Evolutionary conservation across 2,329 filamentous ascomycete genomes (phyloP), one percentile per base, ranked within the genome.

Genomic region (Alternaria triticimaculans): DNA sequence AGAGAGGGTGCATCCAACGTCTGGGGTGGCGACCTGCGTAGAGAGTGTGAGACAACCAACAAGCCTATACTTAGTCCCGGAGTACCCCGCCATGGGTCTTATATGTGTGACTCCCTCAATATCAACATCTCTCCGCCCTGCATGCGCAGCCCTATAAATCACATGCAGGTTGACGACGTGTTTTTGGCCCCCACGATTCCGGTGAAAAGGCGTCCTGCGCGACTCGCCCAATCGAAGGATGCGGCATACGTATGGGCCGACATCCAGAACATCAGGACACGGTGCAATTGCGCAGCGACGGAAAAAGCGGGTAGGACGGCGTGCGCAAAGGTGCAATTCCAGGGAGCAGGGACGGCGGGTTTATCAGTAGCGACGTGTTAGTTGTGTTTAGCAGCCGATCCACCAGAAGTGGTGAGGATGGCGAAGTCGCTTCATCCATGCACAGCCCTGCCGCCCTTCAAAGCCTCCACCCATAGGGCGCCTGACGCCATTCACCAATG

Each of bases 151-250:
- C 51, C 61, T 64, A 58, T 33, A 55, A 41, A 58, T 55, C 25
- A 55, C 28, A 57, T 54, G 64, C 57, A 55, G 20, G 65, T 62
- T 60, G 45, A 51, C 53, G 60, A 50, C 55, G 57, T 55, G 61
- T 60, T 64, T 69, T 63, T 67, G 64, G 68, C 68, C 68, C 68
- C 68, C 66, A 69, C 63, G 58, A 59, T 64, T 67, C 68, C 68
- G 68, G 68, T 70, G 60, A 70, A 48, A 48, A 44, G 49, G 48
- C 30, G 45, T 45, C 30, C 21, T 30, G 33, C 51, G 49, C 30
- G 55, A 61, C 41, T 58, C 54, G 63, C 55, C 62, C 62, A 68
- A 63, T 63, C 23, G 37, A 55, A 33, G 10, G 44, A 14, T 15
- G 18, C 11, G 46, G 65, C 62, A 63, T 60, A 63, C 62, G 63